Conservation (phyloP, 768 basidiomycete species). For the Suillus spraguei region DNA sequence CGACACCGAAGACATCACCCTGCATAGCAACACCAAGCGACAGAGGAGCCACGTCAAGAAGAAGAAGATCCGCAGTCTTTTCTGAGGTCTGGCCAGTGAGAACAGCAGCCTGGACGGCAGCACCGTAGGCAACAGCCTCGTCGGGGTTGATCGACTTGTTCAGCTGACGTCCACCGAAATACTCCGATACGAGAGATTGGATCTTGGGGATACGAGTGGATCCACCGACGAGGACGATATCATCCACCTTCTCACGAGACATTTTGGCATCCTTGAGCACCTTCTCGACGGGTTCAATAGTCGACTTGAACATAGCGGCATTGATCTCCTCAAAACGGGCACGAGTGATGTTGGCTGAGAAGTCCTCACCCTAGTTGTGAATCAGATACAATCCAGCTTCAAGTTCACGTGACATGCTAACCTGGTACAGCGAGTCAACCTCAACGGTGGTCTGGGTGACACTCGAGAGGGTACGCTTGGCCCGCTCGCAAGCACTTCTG, state of each 20-base stretch:
- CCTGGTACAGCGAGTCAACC: constrained; percentile 98
- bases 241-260: constrained; percentile 94
- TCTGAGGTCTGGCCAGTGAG: constrained; percentile 98
- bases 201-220: constrained; percentile 99
- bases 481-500: constrained; percentile 97
- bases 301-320: constrained; percentile 92
- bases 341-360: constrained; percentile 98
- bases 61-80: constrained; percentile 96
- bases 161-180: constrained; percentile 95
- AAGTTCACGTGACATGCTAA: constrained; percentile 32
- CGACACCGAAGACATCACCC: constrained; percentile 99
- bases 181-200: constrained; percentile 96
- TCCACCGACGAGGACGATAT: constrained; percentile 99
- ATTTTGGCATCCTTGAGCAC: constrained; percentile 99
- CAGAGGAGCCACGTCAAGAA: constrained; percentile 97
- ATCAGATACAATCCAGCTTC: constrained; percentile 10
- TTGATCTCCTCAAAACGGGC: constrained; percentile 99
- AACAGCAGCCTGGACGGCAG: constrained; percentile 98
- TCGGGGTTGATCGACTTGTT: constrained; percentile 99
- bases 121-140: constrained; percentile 99
- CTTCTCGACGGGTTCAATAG: constrained; percentile 97
- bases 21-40: constrained; percentile 99
- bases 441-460: constrained; percentile 99
- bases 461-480: constrained; percentile 97
- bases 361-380: constrained; percentile 83